Base-by-base conservation (phyloP, 257 asterid genomes). In the Verbena officinalis region DNA sequence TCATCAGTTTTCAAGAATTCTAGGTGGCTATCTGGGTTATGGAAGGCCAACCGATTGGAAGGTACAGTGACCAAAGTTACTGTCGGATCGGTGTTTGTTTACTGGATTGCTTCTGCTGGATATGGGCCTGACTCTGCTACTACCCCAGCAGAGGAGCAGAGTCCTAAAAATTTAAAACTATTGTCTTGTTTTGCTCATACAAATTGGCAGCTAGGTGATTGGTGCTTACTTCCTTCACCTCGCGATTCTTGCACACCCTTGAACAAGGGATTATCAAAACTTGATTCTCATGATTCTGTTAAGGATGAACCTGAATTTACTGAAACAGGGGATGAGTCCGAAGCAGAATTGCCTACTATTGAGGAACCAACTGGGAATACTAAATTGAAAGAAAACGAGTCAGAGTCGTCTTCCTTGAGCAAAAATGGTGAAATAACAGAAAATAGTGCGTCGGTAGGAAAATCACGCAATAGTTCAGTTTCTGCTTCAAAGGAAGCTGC, bases 81-180 rank as follows among this genome's bases (percentile, higher is more conserved):
- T 27, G 90, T 95, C 48, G 99, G 95, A 16, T 91, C 99, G 17
- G 96, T 95, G 55, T 85, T 79, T 55, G 82, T 91, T 66, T 83
- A 86, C 74, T 95, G 99, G 99, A 88, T 95, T 75, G 97, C 98
- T 50, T 95, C 99, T 69, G 98, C 99, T 64, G 96, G 97, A 22
- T 88, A 86, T 81, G 99, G 96, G 23, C 82, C 96, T 10, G 82
- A 95, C 68, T 83, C 86, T 59, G 86, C 89, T 64, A 82, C 76
- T 46, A 74, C 91, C 52, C 99, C 99, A 14, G 90, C 91, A 13
- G 97, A 86, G 75, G 98, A 91, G 79, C 98, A 88, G 65, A 82
- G 84, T 54, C 96, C 98, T 38, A 88, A 79, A 75, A 85, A 91
- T 71, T 83, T 95, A 70, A 94, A 91, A 60, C 49, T 90, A 19